Conservation (phyloP, 164 flowering plant genomes). For the Santalum album region DNA sequence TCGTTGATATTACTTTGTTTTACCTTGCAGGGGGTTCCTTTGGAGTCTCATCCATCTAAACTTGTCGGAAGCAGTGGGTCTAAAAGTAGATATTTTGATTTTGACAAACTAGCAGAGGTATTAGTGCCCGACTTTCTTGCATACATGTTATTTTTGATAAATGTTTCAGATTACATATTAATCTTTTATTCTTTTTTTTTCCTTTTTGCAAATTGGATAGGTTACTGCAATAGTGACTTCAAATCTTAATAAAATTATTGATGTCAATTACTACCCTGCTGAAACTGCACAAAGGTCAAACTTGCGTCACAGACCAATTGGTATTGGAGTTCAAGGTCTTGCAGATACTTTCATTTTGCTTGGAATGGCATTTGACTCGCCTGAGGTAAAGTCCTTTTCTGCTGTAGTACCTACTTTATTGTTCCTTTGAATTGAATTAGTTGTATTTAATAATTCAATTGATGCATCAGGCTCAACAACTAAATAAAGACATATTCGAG, state of each 20-base stretch:
- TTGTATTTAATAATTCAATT: too few species aligned
- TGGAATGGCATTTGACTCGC: constrained; percentile 98
- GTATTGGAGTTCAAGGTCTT: constrained; percentile 96
- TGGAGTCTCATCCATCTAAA: constrained; percentile 80
- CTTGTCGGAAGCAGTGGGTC: constrained; percentile 83
- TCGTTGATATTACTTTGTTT: not conserved
- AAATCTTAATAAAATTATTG: constrained; percentile 91
- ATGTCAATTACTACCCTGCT: constrained; percentile 89
- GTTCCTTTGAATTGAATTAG: too few species aligned
- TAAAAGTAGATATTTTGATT: constrained; percentile 75
- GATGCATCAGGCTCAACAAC: constrained; percentile 96
- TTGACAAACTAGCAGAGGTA: constrained; percentile 95
- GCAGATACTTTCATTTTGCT: constrained; percentile 93
- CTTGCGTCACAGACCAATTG: constrained; percentile 85
- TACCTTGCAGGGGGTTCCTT: constrained; percentile 33
- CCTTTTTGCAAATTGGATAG: constrained; percentile 25
- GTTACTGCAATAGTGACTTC: constrained; percentile 59
- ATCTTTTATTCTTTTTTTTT: constrained; percentile 3
- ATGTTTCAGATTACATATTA: too few species aligned
- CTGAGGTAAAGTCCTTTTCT: constrained; percentile 53
- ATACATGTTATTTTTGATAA: not conserved
- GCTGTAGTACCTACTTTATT: too few species aligned
- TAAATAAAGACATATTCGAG: constrained; percentile 92
- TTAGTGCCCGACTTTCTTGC: not conserved
- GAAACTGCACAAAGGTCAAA: constrained; percentile 90